phyloP scores from a whole-genome alignment of 495 filamentous ascomycete species.

The Lineolata rhizophorae region DNA sequence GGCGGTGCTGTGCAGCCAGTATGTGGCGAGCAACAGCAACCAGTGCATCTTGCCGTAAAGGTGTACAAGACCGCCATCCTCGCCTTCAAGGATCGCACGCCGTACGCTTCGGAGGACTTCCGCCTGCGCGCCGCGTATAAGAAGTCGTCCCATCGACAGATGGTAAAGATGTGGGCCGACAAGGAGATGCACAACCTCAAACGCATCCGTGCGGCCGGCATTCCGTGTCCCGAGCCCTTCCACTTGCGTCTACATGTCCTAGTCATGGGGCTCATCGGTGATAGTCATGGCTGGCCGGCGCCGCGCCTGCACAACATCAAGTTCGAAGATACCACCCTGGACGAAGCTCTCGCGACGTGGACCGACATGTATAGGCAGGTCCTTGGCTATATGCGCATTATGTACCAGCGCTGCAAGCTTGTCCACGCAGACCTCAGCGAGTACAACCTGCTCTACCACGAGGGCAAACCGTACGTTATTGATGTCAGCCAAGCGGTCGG shows the following conservation, averaged over 20 bases:
- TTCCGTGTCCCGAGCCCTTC: constrained; percentile 76
- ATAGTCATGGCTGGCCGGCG: constrained; percentile 65
- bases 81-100: constrained; percentile 90
- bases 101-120: constrained; percentile 84
- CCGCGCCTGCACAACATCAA: constrained; percentile 63
- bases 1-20: too few relatives aligned
- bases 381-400: constrained; percentile 66
- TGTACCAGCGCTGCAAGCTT: constrained; percentile 75
- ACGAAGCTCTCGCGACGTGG: constrained; percentile 41
- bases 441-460: constrained; percentile 87
- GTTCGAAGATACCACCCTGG: constrained; percentile 21
- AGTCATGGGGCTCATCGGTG: constrained; percentile 81
- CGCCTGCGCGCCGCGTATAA: constrained; percentile 64
- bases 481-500: constrained; percentile 95
- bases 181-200: constrained; percentile 93
- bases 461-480: constrained; percentile 70
- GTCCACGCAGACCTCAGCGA: constrained; percentile 94
- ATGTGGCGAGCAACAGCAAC: constrained; percentile 20
- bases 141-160: constrained; percentile 77
- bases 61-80: constrained; percentile 95
- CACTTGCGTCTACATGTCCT: constrained; percentile 75
- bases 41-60: constrained; percentile 66
- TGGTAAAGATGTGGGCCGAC: constrained; percentile 96
- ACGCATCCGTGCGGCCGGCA: constrained; percentile 57
- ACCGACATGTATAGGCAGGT: constrained; percentile 58